Base-by-base conservation (phyloP, 148 eudicot genomes). In the Camellia granthamiana region DNA sequence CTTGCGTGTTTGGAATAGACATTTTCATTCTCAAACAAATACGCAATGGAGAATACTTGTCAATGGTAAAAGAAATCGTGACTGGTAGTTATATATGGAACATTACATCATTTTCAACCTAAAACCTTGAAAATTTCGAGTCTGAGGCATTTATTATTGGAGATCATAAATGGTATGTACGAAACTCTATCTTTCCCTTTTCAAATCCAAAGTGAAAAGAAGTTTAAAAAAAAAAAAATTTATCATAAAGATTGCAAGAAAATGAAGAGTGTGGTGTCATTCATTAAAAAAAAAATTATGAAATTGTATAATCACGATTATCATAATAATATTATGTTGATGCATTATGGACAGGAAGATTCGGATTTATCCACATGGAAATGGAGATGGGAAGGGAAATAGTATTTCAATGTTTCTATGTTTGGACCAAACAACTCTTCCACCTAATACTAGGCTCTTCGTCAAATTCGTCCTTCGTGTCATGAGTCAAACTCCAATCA, bases 1-100 rank as follows among this genome's bases (percentile, higher is more conserved):
- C 16, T 11, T 77, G 84, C 12, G 81, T 77, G 14, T 77, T 82
- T 19, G 84, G 84, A n/a, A 80, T 38, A 6, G 84, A 82, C 9
- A 11, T 82, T 64, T 82, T 71, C 21, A 58, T 82, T 11, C 60
- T 77, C 21, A 82, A 72, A 76, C 84, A 77, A 63, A 13, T 73
- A 13, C 65, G 77, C 0, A 82, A 82, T 63, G 84, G 65, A 21
- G 77, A 82, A 42, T 82, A 66, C 9, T 63, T 82, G 65, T 82
- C 72, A 6, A 3, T 77, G 60, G 4, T 71, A 15, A 44, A 77
- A 43, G 69, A 70, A 42, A 56, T 77, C 5, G 58, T 19, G 16
- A 77, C 71, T 5, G 21, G 18, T 21, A 42, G 38, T 12, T 19
- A 61, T 16, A 60, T 72, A 21, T 82, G 81, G 84, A 63, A 49